Evolutionary conservation across 2,329 filamentous ascomycete species (phyloP).

Genomic region (Colletotrichum somersetense): DNA sequence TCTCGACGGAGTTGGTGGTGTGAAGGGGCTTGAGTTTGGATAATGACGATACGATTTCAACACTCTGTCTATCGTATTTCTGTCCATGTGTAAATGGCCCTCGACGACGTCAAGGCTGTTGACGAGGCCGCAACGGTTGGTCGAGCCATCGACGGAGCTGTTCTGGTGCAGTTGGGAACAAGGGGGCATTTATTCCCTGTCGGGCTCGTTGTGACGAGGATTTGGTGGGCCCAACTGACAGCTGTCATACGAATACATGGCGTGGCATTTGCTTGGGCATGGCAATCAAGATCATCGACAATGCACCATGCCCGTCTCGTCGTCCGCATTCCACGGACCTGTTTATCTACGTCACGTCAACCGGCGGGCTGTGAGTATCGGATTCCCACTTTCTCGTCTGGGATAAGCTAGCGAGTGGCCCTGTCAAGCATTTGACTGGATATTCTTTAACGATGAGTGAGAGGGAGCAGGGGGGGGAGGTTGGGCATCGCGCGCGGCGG

Average conservation of each 20-base stretch:
- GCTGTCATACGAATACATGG: neutral
- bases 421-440: neutral
- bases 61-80: neutral
- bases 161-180: neutral
- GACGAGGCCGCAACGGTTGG: neutral
- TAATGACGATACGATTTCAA: constrained; percentile 27
- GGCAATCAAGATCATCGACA: neutral
- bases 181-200: neutral
- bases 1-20: neutral
- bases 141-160: too few relatives aligned
- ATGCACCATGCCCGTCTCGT: neutral
- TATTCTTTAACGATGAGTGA: constrained; percentile 13
- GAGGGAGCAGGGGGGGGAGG: neutral
- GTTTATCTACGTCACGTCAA: neutral
- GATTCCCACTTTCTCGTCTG: neutral
- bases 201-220: neutral
- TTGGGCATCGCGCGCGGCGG: neutral
- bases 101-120: neutral
- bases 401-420: too few relatives aligned
- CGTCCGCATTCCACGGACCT: neutral
- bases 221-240: neutral
- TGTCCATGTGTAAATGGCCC: neutral
- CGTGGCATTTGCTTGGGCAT: neutral
- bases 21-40: constrained; percentile 2
- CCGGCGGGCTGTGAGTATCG: neutral